Conservation (phyloP, 2,329 filamentous ascomycete species). For the Xylariaceae sp. region DNA sequence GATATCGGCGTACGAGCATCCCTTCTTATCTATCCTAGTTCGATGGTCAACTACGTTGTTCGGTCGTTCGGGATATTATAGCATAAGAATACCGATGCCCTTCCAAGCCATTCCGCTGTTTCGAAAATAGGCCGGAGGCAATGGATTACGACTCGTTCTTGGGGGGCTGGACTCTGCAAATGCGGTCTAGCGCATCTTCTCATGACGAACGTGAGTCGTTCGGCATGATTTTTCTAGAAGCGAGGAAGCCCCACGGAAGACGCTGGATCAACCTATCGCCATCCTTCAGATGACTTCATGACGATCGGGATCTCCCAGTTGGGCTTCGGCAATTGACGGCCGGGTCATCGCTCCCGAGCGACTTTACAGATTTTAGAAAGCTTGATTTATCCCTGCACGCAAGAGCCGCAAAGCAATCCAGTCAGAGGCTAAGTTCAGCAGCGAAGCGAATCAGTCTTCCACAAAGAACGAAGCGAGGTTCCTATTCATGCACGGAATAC, state of each 20-base stretch:
- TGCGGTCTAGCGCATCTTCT: conserved; percentile 8
- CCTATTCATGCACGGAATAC: neutral
- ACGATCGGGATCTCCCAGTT: neutral
- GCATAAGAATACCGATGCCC: neutral
- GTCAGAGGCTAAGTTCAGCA: neutral
- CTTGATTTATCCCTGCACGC: conserved; percentile 24
- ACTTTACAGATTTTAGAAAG: conserved; percentile 15
- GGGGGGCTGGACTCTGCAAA: conserved; percentile 12
- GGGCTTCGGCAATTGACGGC: conserved; percentile 20
- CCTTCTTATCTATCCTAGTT: conserved; percentile 10
- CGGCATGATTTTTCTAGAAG: conserved; percentile 21
- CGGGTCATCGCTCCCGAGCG: conserved; percentile 14
- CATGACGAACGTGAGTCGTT: conserved; percentile 6
- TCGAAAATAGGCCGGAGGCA: neutral
- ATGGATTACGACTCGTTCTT: neutral
- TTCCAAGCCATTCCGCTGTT: neutral
- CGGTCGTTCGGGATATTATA: neutral
- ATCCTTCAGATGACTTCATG: conserved; percentile 21
- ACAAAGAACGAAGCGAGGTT: neutral
- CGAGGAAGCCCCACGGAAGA: conserved; percentile 3
- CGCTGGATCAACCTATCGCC: conserved; percentile 10
- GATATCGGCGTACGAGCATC: conserved; percentile 2
- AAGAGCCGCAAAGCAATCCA: conserved; percentile 24
- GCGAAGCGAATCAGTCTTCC: neutral
- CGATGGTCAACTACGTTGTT: neutral